Evolutionary conservation across 768 basidiomycete genomes (phyloP), one percentile per base, ranked within the genome.

Genomic region (Fibroporia radiculosa): DNA sequence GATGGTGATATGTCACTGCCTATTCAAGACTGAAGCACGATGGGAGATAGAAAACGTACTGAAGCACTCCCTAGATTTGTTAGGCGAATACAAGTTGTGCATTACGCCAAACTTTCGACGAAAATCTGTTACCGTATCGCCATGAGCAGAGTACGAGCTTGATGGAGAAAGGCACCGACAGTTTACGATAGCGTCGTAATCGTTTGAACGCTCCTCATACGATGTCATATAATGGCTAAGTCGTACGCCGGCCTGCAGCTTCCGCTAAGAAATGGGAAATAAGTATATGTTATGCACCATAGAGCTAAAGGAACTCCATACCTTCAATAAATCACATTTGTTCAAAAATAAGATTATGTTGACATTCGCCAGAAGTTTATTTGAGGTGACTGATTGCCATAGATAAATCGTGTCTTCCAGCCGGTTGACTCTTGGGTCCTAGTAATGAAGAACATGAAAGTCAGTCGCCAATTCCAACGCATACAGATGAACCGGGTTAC

Each of bases 271-370:
- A 40, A n/a, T 14, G 31, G 13, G 28, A 35, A 7, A 5, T 26
- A 13, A 41, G 12, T 11, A 41, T 27, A 27, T 42, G n/a, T n/a
- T n/a, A n/a, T n/a, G n/a, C n/a, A n/a, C n/a, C n/a, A n/a, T n/a
- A n/a, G n/a, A n/a, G n/a, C n/a, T n/a, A n/a, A 24, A 40, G 11
- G 20, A 33, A 18, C 6, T 28, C 6, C 7, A 42, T 57, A 78
- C 84, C 71, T 78, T 75, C 29, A 90, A 69, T 35, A 90, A 70
- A 60, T 91, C 88, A 48, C 76, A 77, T 64, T 90, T 89, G 65
- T 88, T 89, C 51, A 90, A 61, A 61, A 91, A 91, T 52, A 90
- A 71, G 14, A 92, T 76, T 50, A 92, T 77, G 62, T 79, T 84
- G 49, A 90, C 87, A 37, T 78, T 73, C 27, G 72, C 70, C 25